Base-by-base conservation (phyloP, 2,329 filamentous ascomycete species). In the Fusarium euwallaceae region DNA sequence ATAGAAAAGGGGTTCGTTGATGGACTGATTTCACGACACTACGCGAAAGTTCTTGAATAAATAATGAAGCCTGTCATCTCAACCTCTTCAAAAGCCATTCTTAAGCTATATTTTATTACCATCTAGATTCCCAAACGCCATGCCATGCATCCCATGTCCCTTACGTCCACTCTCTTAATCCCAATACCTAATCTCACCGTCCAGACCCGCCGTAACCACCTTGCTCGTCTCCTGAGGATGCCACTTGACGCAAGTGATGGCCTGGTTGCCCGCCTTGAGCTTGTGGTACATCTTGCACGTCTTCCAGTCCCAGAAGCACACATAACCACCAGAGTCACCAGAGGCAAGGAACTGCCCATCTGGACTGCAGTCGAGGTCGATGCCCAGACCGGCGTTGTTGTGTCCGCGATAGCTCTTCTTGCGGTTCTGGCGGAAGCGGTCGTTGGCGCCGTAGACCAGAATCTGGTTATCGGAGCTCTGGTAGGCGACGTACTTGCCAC, bases 241-340 rank as follows among this genome's bases (percentile, higher is more conserved):
- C 96, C 97, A 99, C 82, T 94, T 93, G 67, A 97, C 90, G 76
- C 93, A 94, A n/a, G 95, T 94, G 64, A 98, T 88, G 6, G 95
- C 91, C 63, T 93, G 90, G 64, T 95, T 95, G 69, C 94, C 92
- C 27, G 95, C 95, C 84, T 93, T 91, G 75, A 99, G 91, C 88
- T 98, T 98, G 85, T 98, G 95, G 84, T 95, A 98, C 95, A 99
- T 96, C 86, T 98, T 98, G 83, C 96, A 97, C 43, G 95, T 98
- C 90, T 99, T 99, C 94, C 95, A 99, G 84, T 98, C 97, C 95
- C 95, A 99, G 85, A 98, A 98, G 84, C 94, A 97, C 58, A 98
- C 91, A 79, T 91, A 98, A 39, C 97, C 97, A 17, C 91, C 95
- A 61, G 91, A 94, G 83, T 99, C 97, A 71, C 97, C 97, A 20